Percentiles rank a stretch among this genome's conserved stretches.
Evolutionary conservation across 495 filamentous ascomycete genomes (phyloP).

Genomic region (Penicillium bovifimosum): DNA sequence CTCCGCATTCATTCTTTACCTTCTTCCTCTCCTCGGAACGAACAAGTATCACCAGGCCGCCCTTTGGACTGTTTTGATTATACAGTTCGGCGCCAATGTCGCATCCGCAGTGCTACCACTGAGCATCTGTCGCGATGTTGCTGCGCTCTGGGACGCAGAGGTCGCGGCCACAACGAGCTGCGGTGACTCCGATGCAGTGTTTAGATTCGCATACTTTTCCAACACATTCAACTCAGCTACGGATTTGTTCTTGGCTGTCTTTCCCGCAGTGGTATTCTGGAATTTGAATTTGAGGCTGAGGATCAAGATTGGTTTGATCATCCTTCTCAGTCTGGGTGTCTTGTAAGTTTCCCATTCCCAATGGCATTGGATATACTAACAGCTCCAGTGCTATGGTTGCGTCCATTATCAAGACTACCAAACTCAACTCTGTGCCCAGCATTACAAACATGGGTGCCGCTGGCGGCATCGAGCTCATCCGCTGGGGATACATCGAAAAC

Average conservation of each 20-base stretch:
- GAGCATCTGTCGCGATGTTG: constrained; percentile 26
- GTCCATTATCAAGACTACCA: constrained; percentile 42
- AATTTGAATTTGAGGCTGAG: constrained; percentile 36
- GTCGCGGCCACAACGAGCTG: constrained; percentile 23
- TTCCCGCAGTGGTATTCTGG: constrained; percentile 41
- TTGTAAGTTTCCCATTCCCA: constrained; percentile 20
- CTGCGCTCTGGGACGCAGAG: constrained; percentile 22
- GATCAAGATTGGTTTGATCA: constrained; percentile 37
- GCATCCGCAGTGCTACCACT: constrained; percentile 27
- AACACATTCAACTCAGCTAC: constrained; percentile 37
- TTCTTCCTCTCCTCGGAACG: constrained; percentile 26
- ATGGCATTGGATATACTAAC: constrained; percentile 3
- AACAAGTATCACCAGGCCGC: constrained; percentile 24
- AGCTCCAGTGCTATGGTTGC: constrained; percentile 32
- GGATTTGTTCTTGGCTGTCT: constrained; percentile 39
- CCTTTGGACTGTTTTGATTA: constrained; percentile 22
- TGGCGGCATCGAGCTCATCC: constrained; percentile 29
- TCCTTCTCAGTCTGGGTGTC: constrained; percentile 37
- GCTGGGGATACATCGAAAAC: constrained; percentile 33
- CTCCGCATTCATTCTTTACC: constrained; percentile 30
- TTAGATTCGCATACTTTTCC: constrained; percentile 32
- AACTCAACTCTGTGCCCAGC: constrained; percentile 30
- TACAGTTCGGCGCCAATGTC: constrained; percentile 29
- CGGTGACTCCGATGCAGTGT: constrained; percentile 17
- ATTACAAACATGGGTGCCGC: constrained; percentile 27